Conservation (phyloP, 2,329 filamentous ascomycete species). For the Colletotrichum brevisporum region DNA sequence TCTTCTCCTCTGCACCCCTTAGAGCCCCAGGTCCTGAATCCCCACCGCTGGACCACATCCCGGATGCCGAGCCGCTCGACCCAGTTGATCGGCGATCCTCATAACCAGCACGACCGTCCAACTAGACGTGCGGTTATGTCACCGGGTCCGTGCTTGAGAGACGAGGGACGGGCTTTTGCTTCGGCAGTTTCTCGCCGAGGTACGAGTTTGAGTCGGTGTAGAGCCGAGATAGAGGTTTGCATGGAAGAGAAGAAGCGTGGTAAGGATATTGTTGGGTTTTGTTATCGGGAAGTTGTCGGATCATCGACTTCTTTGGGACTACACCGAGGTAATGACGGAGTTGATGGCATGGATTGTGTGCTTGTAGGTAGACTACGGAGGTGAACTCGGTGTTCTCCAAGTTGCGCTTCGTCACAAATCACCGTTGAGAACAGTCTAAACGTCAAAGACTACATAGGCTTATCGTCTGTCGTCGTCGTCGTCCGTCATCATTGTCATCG, state of each 20-base stretch:
- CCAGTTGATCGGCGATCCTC: slow-evolving; percentile 1
- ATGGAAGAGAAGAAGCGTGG: not conserved
- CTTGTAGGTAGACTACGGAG: not conserved
- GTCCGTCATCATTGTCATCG: too few relatives aligned
- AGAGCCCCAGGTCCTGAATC: too few relatives aligned
- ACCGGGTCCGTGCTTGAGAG: not conserved
- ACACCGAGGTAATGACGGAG: not conserved
- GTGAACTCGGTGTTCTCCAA: not conserved
- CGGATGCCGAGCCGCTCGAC: not conserved
- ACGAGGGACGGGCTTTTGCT: too few relatives aligned
- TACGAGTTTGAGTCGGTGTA: not conserved
- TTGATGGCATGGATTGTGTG: not conserved
- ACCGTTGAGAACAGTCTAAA: too few relatives aligned
- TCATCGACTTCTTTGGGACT: not conserved
- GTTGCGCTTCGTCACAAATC: not conserved
- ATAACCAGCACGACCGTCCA: not conserved
- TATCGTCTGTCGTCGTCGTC: too few relatives aligned
- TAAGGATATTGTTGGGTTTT: not conserved
- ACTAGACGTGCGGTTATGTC: not conserved
- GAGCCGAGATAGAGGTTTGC: not conserved
- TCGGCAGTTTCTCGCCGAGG: not conserved
- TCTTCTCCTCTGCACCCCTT: too few relatives aligned
- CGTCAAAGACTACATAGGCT: too few relatives aligned
- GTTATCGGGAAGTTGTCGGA: not conserved
- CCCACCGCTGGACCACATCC: not conserved